Base-by-base conservation (phyloP, 352 stramenopile genomes). In the Globisporangium canariense region DNA sequence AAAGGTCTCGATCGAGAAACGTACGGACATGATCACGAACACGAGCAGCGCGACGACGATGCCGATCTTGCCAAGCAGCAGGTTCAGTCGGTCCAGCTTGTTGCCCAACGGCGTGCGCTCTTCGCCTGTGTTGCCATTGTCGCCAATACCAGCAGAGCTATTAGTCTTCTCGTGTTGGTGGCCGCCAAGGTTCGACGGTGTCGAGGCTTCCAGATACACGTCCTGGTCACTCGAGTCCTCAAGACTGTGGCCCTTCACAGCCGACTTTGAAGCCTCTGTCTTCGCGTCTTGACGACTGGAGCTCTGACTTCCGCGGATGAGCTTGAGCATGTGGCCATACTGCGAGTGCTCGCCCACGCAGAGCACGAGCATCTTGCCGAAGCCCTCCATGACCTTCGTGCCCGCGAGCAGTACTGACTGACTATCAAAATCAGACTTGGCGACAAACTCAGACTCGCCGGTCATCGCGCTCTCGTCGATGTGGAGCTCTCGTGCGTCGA, bases 301-400 rank as follows among this genome's bases (percentile, higher is more conserved):
- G 36, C 22, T 60, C 13, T 53, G 5, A 58, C 28, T 53, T 55
- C 66, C 64, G 32, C 69, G 43, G 47, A 80, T 78, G 16, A 97
- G 68, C 45, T 78, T 81, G 62, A 77, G 78, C 49, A 93, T 91
- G 62, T 96, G 93, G 8, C 87, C 81, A 41, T 89, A 87, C 71
- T 97, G 86, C 8, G 77, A 91, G 62, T 96, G 72, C 30, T 84
- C 80, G n/a, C 92, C 91, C 14, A 98, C 91, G 14, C 83, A 87
- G 22, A 93, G 78, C 49, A 94, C 88, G 38, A 98, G 63, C 76
- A 97, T 96, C 47, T 79, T 73, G 32, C 77, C 87, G 9, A 77
- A 77, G 14, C 92, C 94, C 58, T 89, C 79, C 62, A 88, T 90
- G 6, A 95, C 79, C 20, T 88, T 93, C 59, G 89, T 97, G 11